phyloP scores from a whole-genome alignment of 495 filamentous ascomycete genomes.

The Bathelium albidoporum region DNA sequence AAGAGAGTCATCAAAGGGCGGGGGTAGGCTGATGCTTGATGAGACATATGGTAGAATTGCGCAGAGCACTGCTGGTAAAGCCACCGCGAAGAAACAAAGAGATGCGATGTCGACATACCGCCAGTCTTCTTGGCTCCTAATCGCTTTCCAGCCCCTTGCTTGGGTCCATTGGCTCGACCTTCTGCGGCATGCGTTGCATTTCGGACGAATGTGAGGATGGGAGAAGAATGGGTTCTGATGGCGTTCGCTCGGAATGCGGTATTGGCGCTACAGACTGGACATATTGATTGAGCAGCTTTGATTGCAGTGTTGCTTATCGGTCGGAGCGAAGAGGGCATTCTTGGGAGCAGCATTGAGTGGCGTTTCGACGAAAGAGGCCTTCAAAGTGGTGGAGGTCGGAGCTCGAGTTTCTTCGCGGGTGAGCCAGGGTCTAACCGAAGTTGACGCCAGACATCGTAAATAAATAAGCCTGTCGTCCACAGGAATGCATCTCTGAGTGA shows the following conservation, averaged over 20 bases:
- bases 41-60: background rate
- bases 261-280: conserved; percentile 9
- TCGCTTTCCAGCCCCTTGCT: conserved; percentile 84
- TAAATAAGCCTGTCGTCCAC: too few relatives aligned
- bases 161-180: conserved; percentile 72
- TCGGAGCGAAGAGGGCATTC: background rate
- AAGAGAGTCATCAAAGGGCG: conserved; percentile 1
- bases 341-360: background rate
- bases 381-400: background rate
- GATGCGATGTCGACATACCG: conserved; percentile 46
- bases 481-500: too few relatives aligned
- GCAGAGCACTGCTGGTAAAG: background rate
- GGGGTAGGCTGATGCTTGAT: background rate
- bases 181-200: conserved; percentile 79
- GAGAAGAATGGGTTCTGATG: conserved; percentile 2
- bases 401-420: background rate
- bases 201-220: conserved; percentile 36
- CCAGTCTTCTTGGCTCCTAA: conserved; percentile 87
- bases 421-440: too few relatives aligned
- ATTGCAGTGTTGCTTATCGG: background rate
- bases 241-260: background rate
- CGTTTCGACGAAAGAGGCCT: background rate
- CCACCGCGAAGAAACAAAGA: background rate
- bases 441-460: too few relatives aligned
- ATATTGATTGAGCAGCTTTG: background rate